These are phyloP conservation scores for Teunomyces atbi DNA, from an alignment of 805 yeast genomes.

Conservation along the genomic window DNA sequence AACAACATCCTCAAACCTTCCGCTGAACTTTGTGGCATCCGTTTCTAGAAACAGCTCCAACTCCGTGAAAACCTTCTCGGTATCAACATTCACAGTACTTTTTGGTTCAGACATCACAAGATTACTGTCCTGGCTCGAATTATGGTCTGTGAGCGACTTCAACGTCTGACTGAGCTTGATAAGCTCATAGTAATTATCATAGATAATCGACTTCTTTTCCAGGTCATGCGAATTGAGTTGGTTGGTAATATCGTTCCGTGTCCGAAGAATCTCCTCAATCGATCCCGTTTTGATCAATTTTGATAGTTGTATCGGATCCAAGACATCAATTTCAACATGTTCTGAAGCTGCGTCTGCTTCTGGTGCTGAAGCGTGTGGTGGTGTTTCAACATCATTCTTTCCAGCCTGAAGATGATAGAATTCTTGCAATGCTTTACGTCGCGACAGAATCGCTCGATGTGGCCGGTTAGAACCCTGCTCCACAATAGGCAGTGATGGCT, in stretches of 20 bases:
- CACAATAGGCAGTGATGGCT: conserved; percentile 3
- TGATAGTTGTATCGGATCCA: conserved; percentile 17
- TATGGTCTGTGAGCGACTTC: conserved; percentile 9
- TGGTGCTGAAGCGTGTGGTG: neutral
- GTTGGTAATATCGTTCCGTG: conserved; percentile 36
- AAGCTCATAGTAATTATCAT: conserved; percentile 72
- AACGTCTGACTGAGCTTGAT: conserved; percentile 64
- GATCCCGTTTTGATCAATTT: conserved; percentile 21
- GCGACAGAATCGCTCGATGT: conserved; percentile 33
- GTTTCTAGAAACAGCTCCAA: conserved; percentile 21
- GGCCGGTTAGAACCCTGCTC: neutral
- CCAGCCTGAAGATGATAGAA: conserved; percentile 30
- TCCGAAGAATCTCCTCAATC: conserved; percentile 29
- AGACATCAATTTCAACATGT: neutral
- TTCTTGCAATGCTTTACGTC: conserved; percentile 43
- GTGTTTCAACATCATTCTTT: neutral
- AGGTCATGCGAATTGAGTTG: conserved; percentile 53
- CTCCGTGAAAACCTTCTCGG: conserved; percentile 22
- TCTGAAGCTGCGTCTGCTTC: neutral
- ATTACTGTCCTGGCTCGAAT: conserved; percentile 1
- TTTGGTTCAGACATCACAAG: neutral
- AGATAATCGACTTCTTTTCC: conserved; percentile 67
- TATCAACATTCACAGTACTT: conserved; percentile 14
- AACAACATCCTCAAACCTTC: conserved; percentile 15
- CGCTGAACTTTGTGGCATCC: conserved; percentile 17